These are phyloP conservation scores for Cyberlindnera maclurae DNA, from an alignment of 805 yeast genomes.

Conservation along the genomic window DNA sequence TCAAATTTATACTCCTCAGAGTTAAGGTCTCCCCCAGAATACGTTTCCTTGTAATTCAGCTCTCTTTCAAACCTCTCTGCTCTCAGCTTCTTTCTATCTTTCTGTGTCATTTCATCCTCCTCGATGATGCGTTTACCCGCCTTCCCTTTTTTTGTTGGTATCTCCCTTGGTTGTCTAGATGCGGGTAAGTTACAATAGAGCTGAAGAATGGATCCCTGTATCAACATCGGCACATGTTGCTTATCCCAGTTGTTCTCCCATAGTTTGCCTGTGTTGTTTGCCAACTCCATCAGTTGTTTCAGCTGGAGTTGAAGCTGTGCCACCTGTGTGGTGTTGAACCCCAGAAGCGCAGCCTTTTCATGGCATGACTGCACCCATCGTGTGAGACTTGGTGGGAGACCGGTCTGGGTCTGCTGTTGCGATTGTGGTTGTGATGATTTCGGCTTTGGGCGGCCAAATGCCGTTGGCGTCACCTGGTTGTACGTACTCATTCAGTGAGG, in stretches of 20 bases:
- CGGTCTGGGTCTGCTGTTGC: slow-evolving; percentile 6
- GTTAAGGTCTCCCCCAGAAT: slow-evolving; percentile 18
- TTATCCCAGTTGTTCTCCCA: slow-evolving; percentile 24
- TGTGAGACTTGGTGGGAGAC: slow-evolving; percentile 16
- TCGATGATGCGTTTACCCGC: slow-evolving; percentile 1
- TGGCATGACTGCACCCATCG: slow-evolving; percentile 20
- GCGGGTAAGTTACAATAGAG: slow-evolving; percentile 9
- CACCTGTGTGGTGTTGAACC: slow-evolving; percentile 8
- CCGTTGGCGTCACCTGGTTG: slow-evolving; percentile 12
- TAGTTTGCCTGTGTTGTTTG: slow-evolving; percentile 18
- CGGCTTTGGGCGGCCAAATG: slow-evolving; percentile 4
- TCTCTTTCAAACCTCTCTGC: slow-evolving; percentile 30
- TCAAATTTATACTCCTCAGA: slow-evolving; percentile 26
- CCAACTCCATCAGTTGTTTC: slow-evolving; percentile 21
- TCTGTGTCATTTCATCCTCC: slow-evolving; percentile 18
- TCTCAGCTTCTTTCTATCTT: slow-evolving; percentile 26
- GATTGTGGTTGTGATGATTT: slow-evolving; percentile 1
- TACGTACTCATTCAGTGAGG: slow-evolving; percentile 8
- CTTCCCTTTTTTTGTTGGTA: slow-evolving; percentile 4
- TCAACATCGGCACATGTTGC: slow-evolving; percentile 21
- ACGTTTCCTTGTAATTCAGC: slow-evolving; percentile 9
- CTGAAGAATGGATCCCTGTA: slow-evolving; percentile 7
- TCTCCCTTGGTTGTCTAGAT: not conserved
- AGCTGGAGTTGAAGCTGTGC: slow-evolving; percentile 20
- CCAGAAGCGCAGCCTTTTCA: slow-evolving; percentile 10